Conservation (phyloP, 2,329 filamentous ascomycete species). For the Aureobasidium sp. region DNA sequence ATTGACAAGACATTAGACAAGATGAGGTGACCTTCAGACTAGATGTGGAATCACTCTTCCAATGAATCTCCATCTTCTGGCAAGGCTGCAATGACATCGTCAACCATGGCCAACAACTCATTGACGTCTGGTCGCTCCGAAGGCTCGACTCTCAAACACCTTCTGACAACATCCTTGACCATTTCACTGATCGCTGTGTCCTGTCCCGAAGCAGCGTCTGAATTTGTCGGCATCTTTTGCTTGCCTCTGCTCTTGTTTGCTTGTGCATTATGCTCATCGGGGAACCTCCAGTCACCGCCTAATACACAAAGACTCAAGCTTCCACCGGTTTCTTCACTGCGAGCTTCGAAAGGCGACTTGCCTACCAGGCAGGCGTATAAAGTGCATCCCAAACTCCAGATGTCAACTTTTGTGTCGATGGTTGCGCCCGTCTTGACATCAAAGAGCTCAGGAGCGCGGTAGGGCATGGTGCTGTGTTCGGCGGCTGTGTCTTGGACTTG, state of each 20-base stretch:
- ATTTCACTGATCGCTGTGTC: constrained; percentile 64
- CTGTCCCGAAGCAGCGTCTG: constrained; percentile 22
- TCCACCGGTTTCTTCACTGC: constrained; percentile 92
- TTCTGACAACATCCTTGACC: constrained; percentile 80
- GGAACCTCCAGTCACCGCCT: constrained; percentile 93
- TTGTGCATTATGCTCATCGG: constrained; percentile 68
- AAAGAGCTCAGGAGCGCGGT: constrained; percentile 94
- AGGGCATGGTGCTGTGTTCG: constrained; percentile 97
- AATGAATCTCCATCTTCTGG: constrained; percentile 50
- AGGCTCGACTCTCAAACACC: constrained; percentile 80
- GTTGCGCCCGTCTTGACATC: constrained; percentile 90
- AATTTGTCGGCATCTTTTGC: constrained; percentile 36
- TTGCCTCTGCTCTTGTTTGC: constrained; percentile 44
- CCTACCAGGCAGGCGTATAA: constrained; percentile 93
- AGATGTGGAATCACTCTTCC: neutral
- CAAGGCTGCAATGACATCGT: constrained; percentile 56
- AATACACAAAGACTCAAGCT: constrained; percentile 87
- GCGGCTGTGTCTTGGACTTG: constrained; percentile 91
- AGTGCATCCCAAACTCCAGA: constrained; percentile 97
- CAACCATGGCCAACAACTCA: constrained; percentile 73
- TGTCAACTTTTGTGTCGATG: constrained; percentile 94
- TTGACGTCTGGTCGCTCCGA: constrained; percentile 80
- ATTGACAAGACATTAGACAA: neutral
- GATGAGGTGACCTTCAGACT: neutral
- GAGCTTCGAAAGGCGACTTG: constrained; percentile 93